Evolutionary conservation across 352 stramenopile genomes (phyloP).

Genomic region (Globisporangium parvum): DNA sequence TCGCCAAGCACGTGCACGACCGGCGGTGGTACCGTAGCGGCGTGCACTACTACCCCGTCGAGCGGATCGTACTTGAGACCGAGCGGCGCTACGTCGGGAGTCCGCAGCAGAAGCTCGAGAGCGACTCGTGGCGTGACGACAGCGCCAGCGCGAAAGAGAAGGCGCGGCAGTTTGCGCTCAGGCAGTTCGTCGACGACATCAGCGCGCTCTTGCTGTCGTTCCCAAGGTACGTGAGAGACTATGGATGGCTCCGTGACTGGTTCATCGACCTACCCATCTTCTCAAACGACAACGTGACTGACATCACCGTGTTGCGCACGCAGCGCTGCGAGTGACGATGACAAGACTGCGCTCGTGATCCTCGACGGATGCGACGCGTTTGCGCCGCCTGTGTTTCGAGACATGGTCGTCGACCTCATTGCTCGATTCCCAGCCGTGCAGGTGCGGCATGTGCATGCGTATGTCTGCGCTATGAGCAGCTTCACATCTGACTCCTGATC

Average conservation of each 20-base stretch:
- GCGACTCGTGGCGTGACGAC: constrained; percentile 12
- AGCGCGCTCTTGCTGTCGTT: constrained; percentile 25
- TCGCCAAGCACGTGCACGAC: constrained; percentile 42
- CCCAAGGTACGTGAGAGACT: constrained; percentile 20
- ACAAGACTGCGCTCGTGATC: constrained; percentile 30
- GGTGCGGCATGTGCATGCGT: constrained; percentile 17
- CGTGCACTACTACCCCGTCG: constrained; percentile 53
- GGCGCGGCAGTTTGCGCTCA: constrained; percentile 11
- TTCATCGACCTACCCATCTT: too few relatives aligned
- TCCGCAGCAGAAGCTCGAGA: too few relatives aligned
- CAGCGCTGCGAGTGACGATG: constrained; percentile 11
- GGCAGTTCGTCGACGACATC: constrained; percentile 21
- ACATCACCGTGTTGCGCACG: not conserved
- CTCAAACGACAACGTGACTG: too few relatives aligned
- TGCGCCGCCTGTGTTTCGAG: constrained; percentile 23
- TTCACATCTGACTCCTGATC: not conserved
- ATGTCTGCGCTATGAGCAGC: not conserved
- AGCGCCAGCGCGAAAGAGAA: not conserved
- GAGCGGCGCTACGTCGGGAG: too few relatives aligned
- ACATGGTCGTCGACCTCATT: constrained; percentile 38
- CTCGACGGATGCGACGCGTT: constrained; percentile 63
- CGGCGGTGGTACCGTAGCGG: constrained; percentile 38
- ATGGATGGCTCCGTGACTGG: constrained; percentile 1
- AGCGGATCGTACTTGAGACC: constrained; percentile 24
- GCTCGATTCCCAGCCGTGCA: constrained; percentile 34